Evolutionary conservation across 345 rosid species (phyloP), one percentile per base, ranked within the genome.

Genomic region (Toxicodendron radicans): DNA sequence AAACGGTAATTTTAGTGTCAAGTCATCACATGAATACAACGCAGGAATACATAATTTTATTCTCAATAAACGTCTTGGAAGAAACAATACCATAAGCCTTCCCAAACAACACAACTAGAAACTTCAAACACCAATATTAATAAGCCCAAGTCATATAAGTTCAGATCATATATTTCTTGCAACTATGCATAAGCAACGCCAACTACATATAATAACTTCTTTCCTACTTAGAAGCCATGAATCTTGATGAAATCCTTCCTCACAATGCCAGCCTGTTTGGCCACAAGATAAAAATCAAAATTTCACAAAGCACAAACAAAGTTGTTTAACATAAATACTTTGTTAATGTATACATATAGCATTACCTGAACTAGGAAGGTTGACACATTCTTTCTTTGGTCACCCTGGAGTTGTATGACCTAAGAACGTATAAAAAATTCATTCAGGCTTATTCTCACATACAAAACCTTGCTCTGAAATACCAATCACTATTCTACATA

Each of bases 341-440:
- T 6, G 43, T 23, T 4, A 49, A 43, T 18, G 4, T 10, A 23
- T 21, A 27, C n/a, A 69, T 1, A 41, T 41, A 33, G 7, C 10
- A 14, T 79, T 64, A 91, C 97, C 90, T 87, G 90, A 66, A 88
- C 85, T 21, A 92, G 91, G 79, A 92, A 92, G 18, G 90, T 78
- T 9, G 91, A 92, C 18, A 88, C 95, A 82, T 89, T 91, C 85
- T 91, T 89, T 80, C 96, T 78, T 75, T 91, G 96, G 76, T 91
- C 96, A 11, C 97, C 97, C 77, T 91, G 97, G 64, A 91, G 94
- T 76, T 91, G 97, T 75, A 91, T 91, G 80, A 91, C 94, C 97
- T 91, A 30, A 51, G 8, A 51, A 74, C 24, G n/a, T 7, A 51
- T 20, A 8, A 14, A 51, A 20, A 8, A 2, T 13, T 49, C 33